Evolutionary conservation across 176 grass and related monocot genomes (phyloP).

Genomic region (Dendrocalamus sinicus): DNA sequence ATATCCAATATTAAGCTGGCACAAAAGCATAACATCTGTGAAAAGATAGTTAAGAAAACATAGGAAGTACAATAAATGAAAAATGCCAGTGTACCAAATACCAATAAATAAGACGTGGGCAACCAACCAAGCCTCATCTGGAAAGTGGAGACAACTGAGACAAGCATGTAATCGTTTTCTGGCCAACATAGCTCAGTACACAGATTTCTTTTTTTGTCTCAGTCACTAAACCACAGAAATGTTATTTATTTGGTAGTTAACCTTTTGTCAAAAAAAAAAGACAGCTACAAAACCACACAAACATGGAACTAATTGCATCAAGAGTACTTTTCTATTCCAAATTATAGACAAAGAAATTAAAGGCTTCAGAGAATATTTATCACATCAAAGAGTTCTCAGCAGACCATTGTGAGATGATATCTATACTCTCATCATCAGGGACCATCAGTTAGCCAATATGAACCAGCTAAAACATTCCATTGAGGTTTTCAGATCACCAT

Average conservation of each 20-base stretch:
- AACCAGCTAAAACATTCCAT: not conserved
- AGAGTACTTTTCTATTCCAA: not conserved
- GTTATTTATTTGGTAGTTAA: not conserved
- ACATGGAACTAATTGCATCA: not conserved
- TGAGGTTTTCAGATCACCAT: not conserved
- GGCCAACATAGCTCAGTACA: not conserved
- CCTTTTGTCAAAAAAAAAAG: not conserved
- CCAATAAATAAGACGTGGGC: not conserved
- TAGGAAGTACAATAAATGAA: not conserved
- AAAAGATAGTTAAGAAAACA: not conserved
- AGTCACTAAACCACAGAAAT: not conserved
- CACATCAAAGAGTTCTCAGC: slow-evolving; percentile 43
- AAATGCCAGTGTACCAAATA: not conserved
- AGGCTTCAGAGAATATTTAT: slow-evolving; percentile 31
- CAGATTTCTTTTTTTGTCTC: not conserved
- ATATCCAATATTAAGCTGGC: not conserved
- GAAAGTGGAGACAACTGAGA: not conserved
- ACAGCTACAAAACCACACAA: not conserved
- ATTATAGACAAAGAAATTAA: not conserved
- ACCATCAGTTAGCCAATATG: not conserved
- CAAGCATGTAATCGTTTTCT: not conserved
- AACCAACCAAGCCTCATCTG: not conserved
- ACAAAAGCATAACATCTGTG: not conserved
- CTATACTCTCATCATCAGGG: slow-evolving; percentile 43
- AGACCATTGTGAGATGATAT: slow-evolving; percentile 29